Base-by-base conservation (phyloP, 352 stramenopile genomes). In the Pelagophyceae sp. region DNA sequence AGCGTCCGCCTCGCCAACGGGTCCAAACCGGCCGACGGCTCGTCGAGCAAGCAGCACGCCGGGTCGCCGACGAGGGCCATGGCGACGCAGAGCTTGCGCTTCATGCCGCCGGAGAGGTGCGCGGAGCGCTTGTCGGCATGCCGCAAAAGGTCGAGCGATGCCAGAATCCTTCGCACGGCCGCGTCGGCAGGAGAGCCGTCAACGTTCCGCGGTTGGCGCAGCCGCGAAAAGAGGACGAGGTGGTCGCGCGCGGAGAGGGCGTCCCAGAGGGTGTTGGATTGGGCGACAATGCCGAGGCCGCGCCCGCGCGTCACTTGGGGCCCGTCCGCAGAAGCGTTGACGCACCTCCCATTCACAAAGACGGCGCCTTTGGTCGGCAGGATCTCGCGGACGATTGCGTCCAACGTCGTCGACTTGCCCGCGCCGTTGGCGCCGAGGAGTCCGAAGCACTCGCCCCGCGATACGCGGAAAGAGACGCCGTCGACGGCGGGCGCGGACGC, bases 1-100 rank as follows among this genome's bases (percentile, higher is more conserved):
- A 72, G 35, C 33, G 69, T 65, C 17, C 76, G 63, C 29, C 77
- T 74, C 32, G 80, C 76, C 20, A 75, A 72, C 23, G 86, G 85
- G 80, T 92, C 88, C 29, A 92, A 61, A 33, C 92, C 92, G 31
- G 93, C 92, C 0, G 90, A 96, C 54, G 90, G 88, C 75, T 97
- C 92, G 80, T 97, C 93, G 38, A 97, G 76, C 76, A 96, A 89
- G 6, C 96, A 83, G 50, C 95, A 85, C 3, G 81, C 63, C 0
- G 91, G 89, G 37, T 81, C 77, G 51, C 83, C 92, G 35, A 97
- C 84, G 6, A 96, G 58, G 17, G 90, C 90, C 1, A 93, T 81
- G 11, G 88, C 90, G 5, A 95, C 83, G 23, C 82, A 90, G 0
- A 95, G 85, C 80, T 94, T 94, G 25, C 91, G 85, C 81, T 94